Base-by-base conservation (phyloP, 257 asterid species). In the Capsicum chinense region DNA sequence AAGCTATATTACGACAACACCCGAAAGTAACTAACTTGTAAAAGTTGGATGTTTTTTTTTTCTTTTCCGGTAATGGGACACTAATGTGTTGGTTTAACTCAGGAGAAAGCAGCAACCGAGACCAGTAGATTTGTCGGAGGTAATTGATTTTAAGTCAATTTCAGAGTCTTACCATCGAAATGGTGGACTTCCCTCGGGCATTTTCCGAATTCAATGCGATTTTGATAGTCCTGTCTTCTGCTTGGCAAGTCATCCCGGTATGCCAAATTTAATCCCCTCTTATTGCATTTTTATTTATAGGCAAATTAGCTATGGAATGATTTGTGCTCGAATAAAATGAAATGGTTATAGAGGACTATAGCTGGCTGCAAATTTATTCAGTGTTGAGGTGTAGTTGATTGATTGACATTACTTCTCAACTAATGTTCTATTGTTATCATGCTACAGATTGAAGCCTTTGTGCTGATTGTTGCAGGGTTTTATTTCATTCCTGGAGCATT, bases 401-500 rank as follows among this genome's bases (percentile, higher is more conserved):
- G 74, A 69, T 57, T 69, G 33, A 16, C 78, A 42, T 69, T 69
- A 69, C 19, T 69, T 39, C 54, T 69, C 19, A 3, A 68, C n/a
- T 67, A 67, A 67, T 67, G 50, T 67, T 21, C 9, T 64, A 16
- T 56, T 84, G 52, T 80, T 26, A 26, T 59, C 56, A 68, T 37
- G 48, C 47, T 9, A 47, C n/a, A 66, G 9, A 39, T 6, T 68
- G 78, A 68, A 68, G 54, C 78, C 39, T 54, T 12, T 19, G 64
- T 74, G 17, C 64, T 60, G 71, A 52, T 84, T 84, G 73, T 33
- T 89, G 84, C 89, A 94, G 99, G 98, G 68, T 94, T 94, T 90
- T 94, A 91, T 89, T 96, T 93, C 89, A 92, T 94, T 86, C 98
- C 99, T 76, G 93, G 94, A 69, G 98, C 98, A 15, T 90, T 96